Percentiles rank a stretch among this genome's conserved stretches.
Evolutionary conservation across 2,329 filamentous ascomycete species (phyloP).

Genomic region (Elsinoe ampelina): DNA sequence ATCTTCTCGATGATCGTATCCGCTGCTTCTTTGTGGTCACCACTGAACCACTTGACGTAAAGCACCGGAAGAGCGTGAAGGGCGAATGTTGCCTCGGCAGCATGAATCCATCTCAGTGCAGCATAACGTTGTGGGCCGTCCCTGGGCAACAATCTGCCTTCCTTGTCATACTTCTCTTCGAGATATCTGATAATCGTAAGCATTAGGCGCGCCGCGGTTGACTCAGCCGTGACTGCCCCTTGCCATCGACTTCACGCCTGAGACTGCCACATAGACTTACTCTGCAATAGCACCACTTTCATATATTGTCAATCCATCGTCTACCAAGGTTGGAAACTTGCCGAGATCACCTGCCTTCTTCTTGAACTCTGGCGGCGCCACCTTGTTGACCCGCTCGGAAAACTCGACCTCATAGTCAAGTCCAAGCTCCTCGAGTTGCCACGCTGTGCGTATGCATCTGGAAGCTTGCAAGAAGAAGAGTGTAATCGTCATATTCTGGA

Average conservation of each 20-base stretch:
- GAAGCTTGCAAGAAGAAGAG: constrained; percentile 42
- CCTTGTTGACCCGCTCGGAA: constrained; percentile 30
- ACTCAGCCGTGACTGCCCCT: neutral
- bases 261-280: constrained; percentile 22
- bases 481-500: constrained; percentile 26
- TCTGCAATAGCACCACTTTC: constrained; percentile 42
- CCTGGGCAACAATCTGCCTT: constrained; percentile 30
- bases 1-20: constrained; percentile 31
- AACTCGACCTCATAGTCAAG: constrained; percentile 36
- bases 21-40: constrained; percentile 25
- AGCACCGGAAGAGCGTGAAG: constrained; percentile 38
- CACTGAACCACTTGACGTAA: constrained; percentile 37
- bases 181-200: constrained; percentile 31
- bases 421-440: constrained; percentile 38
- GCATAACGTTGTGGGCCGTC: constrained; percentile 29
- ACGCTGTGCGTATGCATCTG: constrained; percentile 36
- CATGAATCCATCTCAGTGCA: constrained; percentile 37
- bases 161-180: constrained; percentile 37
- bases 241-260: no score
- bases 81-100: constrained; percentile 39
- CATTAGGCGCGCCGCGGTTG: neutral
- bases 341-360: constrained; percentile 34
- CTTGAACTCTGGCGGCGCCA: constrained; percentile 37
- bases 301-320: constrained; percentile 32
- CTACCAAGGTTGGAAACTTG: constrained; percentile 37